phyloP scores from a whole-genome alignment of 306 rosid species.

The Nissolia schottii region DNA sequence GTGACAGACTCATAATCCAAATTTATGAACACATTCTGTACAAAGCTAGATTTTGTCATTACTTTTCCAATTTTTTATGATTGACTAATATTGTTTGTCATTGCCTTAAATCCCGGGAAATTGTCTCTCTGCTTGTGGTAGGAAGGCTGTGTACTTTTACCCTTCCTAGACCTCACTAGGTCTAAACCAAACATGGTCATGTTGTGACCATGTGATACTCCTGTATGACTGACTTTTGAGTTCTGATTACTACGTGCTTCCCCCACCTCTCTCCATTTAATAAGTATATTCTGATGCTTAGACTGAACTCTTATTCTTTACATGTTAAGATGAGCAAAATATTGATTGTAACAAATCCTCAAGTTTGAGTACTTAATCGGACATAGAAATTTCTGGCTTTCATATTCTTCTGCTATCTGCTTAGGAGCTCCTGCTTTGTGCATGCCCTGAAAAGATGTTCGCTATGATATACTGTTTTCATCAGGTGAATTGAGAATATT shows the following conservation, averaged over 20 bases:
- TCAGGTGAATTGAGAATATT: neutral
- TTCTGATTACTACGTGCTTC: neutral
- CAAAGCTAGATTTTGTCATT: neutral
- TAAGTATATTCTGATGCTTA: neutral
- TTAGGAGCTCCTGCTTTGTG: neutral
- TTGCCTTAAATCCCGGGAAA: constrained; percentile 10
- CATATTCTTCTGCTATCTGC: neutral
- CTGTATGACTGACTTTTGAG: neutral
- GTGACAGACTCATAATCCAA: neutral
- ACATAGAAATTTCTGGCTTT: neutral
- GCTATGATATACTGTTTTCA: neutral
- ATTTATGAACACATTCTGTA: neutral
- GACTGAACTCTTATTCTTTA: neutral
- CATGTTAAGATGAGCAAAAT: neutral
- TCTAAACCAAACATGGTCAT: neutral
- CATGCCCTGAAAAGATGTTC: neutral
- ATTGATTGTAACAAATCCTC: neutral
- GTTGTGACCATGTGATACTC: neutral
- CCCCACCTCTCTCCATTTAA: neutral
- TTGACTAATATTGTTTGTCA: neutral
- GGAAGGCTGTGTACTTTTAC: too few relatives aligned
- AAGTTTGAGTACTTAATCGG: neutral
- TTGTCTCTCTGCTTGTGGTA: too few relatives aligned
- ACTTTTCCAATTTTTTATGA: neutral
- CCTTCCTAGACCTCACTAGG: too few relatives aligned